Evolutionary conservation across 345 rosid genomes (phyloP), one percentile per base, ranked within the genome.

Genomic region (Barbarea vulgaris): DNA sequence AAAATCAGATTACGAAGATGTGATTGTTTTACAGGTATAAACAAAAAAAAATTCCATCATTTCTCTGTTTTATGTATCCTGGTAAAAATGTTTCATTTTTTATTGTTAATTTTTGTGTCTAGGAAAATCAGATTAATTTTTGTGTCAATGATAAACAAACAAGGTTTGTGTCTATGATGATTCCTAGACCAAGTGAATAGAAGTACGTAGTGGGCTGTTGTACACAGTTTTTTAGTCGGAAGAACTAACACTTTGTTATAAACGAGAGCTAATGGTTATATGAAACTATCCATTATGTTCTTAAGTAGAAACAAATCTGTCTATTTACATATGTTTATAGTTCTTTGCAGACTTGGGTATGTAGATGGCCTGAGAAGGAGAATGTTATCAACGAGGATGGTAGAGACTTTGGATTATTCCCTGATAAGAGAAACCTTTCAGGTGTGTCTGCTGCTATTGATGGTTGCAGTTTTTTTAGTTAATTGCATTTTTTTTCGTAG

Each of bases 301-400:
- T 14, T 41, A 25, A 28, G 21, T 61, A 61, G 18, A 70, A 58
- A 9, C 24, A 31, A 33, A 24, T 61, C 31, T 39, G 30, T 60
- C 39, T 14, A 13, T 59, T 37, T 48, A 77, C 39, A n/a, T 68
- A 28, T 58, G 22, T 51, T 39, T 72, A 37, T 59, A 58, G 63
- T 42, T 65, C 58, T 52, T 72, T 41, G 31, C n/a, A 39, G 63
- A 27, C 52, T 48, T 58, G 39, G 27, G 19, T 37, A 70, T 46
- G 74, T 90, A 31, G 97, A 95, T 83, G 92, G 97, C 51, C 79
- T 95, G 84, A 87, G 99, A 81, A 84, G 97, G 72, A 86, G 93
- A 81, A 82, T 89, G 74, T 56, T 69, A 44, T 81, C 81, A 69
- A 78, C 83, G 30, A 41, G 34, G 64, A 86, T 79, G 82, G 81